Evolutionary conservation across 805 yeast genomes (phyloP), one percentile per base, ranked within the genome.

Genomic region (Yueomyces sp.): DNA sequence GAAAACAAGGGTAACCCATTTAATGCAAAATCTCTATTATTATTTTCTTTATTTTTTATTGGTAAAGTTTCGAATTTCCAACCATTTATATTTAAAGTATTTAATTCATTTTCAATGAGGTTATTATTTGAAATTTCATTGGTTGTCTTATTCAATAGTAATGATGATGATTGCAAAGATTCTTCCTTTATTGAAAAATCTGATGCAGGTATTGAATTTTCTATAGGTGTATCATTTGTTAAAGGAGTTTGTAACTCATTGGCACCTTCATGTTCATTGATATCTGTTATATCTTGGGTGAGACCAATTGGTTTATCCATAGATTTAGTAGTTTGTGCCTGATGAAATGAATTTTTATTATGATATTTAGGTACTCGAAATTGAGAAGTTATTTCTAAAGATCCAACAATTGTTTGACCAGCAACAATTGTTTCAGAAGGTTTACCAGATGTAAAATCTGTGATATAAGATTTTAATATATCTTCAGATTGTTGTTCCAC

Each of bases 1-100:
- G 64, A 56, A 49, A 66, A 73, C 36, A 59, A 63, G 0, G 76
- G 76, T 33, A 74, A 52, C 0, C 79, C 78, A 49, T 58, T 67
- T 2, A 36, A 19, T 1, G 70, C 56, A 48, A 51, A 62, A 6
- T 45, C 29, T 4, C 59, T 53, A 2, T 45, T 4, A 4, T n/a
- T 4, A 27, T 27, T 47, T 4, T 40, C 36, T 8, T 54, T 41
- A 6, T 55, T 52, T 9, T 47, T 44, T n/a, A 54, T 41, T 4
- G 65, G 64, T n/a, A 50, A 48, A 11, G 49, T 47, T 31, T 54
- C 62, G 42, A 60, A 60, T 45, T 60, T 59, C 64, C 64, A 59
- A 26, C 64, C 63, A 38, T 56, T 50, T 5, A 57, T 49, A 38
- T 53, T 58, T 28, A 59, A 44, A 7, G 46, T 42, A 9, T 34